Evolutionary conservation across 305 asterid genomes (phyloP).

Genomic region (Plantago lanceolata): DNA sequence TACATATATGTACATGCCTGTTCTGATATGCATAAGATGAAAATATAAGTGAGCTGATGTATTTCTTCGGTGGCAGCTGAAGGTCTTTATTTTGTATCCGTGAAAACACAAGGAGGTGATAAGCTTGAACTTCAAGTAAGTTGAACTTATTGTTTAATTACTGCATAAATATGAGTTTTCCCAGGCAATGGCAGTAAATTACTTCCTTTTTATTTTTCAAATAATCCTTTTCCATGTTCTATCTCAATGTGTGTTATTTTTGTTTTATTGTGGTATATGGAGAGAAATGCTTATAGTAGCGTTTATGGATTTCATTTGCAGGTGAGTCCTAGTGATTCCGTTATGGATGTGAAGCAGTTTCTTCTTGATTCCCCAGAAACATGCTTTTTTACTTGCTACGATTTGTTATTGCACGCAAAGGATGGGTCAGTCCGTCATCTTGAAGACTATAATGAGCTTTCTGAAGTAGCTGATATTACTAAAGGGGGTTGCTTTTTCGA

Average conservation of each 20-base stretch:
- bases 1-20: conserved; percentile 4
- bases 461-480: conserved; percentile 83
- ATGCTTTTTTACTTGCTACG: conserved; percentile 80
- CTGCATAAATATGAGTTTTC: conserved; percentile 6
- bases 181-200: not conserved
- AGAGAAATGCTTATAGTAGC: too few species aligned
- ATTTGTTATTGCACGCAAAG: conserved; percentile 67
- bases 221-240: too few species aligned
- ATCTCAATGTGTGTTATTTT: too few species aligned
- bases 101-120: conserved; percentile 79
- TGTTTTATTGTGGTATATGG: too few species aligned
- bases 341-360: conserved; percentile 89
- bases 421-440: conserved; percentile 66
- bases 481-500: conserved; percentile 69
- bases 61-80: conserved; percentile 48
- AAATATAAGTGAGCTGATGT: not conserved
- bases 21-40: conserved; percentile 10
- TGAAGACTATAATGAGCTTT: conserved; percentile 79
- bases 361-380: conserved; percentile 88
- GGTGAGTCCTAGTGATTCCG: conserved; percentile 93
- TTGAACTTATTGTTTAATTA: conserved; percentile 11
- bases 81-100: conserved; percentile 74
- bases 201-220: too few species aligned
- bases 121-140: conserved; percentile 87
- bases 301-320: conserved; percentile 30